Conservation (phyloP, 306 rosid genomes). For the Lithocarpus polystachyus region DNA sequence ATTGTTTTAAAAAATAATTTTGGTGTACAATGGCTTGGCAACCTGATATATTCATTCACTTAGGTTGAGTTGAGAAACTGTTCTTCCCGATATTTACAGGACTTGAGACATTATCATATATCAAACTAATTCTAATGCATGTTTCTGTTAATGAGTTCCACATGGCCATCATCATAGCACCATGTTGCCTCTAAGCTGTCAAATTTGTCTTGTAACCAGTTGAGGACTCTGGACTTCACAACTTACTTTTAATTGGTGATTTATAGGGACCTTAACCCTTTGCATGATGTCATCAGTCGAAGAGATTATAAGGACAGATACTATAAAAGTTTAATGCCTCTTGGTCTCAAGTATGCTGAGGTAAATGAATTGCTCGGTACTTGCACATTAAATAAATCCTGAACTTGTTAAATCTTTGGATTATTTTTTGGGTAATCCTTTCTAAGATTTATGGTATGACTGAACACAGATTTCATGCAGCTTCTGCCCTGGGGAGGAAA, state of each 20-base stretch:
- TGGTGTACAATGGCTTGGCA: no score
- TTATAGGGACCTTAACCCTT: slow-evolving; percentile 86
- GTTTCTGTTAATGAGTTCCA: background rate
- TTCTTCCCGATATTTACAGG: background rate
- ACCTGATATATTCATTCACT: background rate
- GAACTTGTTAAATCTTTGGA: background rate
- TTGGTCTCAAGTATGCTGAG: slow-evolving; percentile 74
- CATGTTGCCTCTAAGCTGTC: background rate
- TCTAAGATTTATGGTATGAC: slow-evolving; percentile 41
- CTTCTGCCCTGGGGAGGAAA: slow-evolving; percentile 99
- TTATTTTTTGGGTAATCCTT: slow-evolving; percentile 10
- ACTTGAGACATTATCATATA: background rate
- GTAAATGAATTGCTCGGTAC: slow-evolving; percentile 35
- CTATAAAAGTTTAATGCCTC: slow-evolving; percentile 63
- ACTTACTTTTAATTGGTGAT: slow-evolving; percentile 17
- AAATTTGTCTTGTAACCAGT: background rate
- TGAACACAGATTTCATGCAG: slow-evolving; percentile 77
- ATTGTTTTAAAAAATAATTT: no score
- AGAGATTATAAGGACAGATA: slow-evolving; percentile 73
- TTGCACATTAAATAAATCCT: background rate
- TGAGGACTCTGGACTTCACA: background rate
- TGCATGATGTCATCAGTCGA: slow-evolving; percentile 67
- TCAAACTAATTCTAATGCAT: background rate
- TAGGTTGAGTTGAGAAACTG: background rate
- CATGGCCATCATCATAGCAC: background rate